Evolutionary conservation across 2,329 filamentous ascomycete genomes (phyloP).

Genomic region (Rhynchosporium graminicola): DNA sequence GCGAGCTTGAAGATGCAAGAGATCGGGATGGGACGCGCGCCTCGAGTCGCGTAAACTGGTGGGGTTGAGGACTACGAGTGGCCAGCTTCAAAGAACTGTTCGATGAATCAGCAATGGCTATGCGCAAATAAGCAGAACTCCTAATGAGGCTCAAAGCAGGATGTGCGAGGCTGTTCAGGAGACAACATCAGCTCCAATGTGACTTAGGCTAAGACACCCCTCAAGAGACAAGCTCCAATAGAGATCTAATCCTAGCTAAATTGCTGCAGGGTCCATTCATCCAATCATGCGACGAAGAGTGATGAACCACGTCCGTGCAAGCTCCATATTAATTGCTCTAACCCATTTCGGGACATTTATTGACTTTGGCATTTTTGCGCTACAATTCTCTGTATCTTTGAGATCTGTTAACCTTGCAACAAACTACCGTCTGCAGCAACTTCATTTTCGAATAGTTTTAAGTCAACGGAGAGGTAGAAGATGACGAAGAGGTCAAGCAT

Average conservation of each 20-base stretch:
- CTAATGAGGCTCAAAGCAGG: not conserved
- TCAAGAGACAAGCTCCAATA: no score
- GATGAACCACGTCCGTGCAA: slow-evolving; percentile 12
- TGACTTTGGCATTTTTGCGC: not conserved
- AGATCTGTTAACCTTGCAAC: no score
- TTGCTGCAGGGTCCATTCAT: slow-evolving; percentile 6
- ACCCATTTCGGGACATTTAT: not conserved
- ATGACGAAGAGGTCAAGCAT: no score
- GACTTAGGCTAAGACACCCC: slow-evolving; percentile 1
- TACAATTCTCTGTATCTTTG: no score
- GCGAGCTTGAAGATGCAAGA: not conserved
- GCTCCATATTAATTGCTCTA: slow-evolving; percentile 5
- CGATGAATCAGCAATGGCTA: not conserved
- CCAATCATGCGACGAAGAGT: slow-evolving; percentile 9
- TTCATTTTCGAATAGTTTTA: no score
- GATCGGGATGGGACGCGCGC: slow-evolving; percentile 6
- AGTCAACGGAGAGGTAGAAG: no score
- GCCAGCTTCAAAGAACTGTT: not conserved
- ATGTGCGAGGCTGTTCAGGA: not conserved
- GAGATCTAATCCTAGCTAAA: not conserved
- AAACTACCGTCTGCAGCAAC: no score
- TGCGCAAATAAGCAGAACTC: not conserved
- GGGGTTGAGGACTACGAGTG: not conserved
- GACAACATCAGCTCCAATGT: not conserved
- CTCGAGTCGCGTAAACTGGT: slow-evolving; percentile 8